Evolutionary conservation across 129 eudicot genomes (phyloP), one percentile per base, ranked within the genome.

Genomic region (Gnaphalium uliginosum): DNA sequence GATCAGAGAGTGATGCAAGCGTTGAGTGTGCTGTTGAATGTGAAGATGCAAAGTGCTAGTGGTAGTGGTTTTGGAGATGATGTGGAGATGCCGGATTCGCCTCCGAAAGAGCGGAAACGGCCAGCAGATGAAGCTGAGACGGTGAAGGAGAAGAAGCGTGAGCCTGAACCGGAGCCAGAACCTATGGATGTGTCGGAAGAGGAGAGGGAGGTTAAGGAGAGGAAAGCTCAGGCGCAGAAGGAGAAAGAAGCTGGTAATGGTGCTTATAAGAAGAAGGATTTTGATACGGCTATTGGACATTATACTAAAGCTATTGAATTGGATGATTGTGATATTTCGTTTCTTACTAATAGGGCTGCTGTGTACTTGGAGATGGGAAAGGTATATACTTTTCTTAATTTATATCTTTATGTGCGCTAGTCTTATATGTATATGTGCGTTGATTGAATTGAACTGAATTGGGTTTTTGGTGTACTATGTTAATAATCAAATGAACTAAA

Each of bases 1-100:
- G 99, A 95, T 79, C 96, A 88, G 85, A 95, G 99, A 68, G 96
- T 95, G 50, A 95, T 95, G 99, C 92, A 91, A 71, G 89, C 99
- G 18, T 78, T 95, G 48, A 93, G 97, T 27, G 99, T 85, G 9
- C 66, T 95, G 85, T 74, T 95, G 86, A 88, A 88, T 41, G 62
- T 91, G 59, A 89, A 86, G 71, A 26, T 95, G 54, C 86, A 83
- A 60, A 17, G 61, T 19, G 25, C 14, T 8, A 56, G 85, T 39
- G 66, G 32, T 61, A 68, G 70, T 11, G 80, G 77, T 7, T 74
- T 74, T 19, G 91, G 53, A 46, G 53, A 83, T 27, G 96, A 85
- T 18, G 46, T 70, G 71, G 92, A 87, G 68, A 68, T 84, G 83
- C 75, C 82, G 21, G 89, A 81, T 23, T 84, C 69, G 10, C 64